Evolutionary conservation across 2,329 filamentous ascomycete genomes (phyloP).

Genomic region (Pyrenochaeta sp.): DNA sequence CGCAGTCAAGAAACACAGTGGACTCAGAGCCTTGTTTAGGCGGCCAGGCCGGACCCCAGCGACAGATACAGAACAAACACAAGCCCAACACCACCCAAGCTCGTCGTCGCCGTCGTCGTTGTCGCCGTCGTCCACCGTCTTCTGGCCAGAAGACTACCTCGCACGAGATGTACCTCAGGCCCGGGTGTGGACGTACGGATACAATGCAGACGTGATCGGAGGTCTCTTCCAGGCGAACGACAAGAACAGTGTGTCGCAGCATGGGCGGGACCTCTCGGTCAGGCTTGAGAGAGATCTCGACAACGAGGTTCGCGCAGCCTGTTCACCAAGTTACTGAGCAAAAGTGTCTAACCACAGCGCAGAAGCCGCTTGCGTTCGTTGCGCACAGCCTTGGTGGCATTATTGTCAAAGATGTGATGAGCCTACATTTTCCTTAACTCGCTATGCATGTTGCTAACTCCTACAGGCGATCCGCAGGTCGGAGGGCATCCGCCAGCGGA

Average conservation of each 20-base stretch:
- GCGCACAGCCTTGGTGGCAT: conserved; percentile 52
- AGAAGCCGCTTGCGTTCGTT: conserved; percentile 47
- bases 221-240: conserved; percentile 48
- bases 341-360: conserved; percentile 10
- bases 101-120: conserved; percentile 1
- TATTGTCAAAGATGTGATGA: conserved; percentile 47
- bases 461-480: conserved; percentile 44
- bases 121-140: no score
- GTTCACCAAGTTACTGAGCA: conserved; percentile 9
- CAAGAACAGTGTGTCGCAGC: conserved; percentile 49
- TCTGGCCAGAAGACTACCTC: conserved; percentile 50
- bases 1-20: conserved; percentile 9
- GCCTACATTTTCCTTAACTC: not conserved
- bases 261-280: conserved; percentile 33
- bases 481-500: conserved; percentile 24
- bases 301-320: conserved; percentile 28
- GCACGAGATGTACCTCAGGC: conserved; percentile 46
- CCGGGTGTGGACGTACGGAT: conserved; percentile 52
- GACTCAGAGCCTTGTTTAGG: conserved; percentile 10
- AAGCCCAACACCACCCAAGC: not conserved
- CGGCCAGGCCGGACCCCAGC: conserved; percentile 7
- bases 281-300: conserved; percentile 43
- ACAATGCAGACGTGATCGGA: conserved; percentile 49
- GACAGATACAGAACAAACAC: conserved; percentile 6
- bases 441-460: conserved; percentile 4